Percentiles rank a stretch among this genome's conserved stretches.
phyloP scores from a whole-genome alignment of 192 early-diverging fungal species.

The Mortierella antarctica region DNA sequence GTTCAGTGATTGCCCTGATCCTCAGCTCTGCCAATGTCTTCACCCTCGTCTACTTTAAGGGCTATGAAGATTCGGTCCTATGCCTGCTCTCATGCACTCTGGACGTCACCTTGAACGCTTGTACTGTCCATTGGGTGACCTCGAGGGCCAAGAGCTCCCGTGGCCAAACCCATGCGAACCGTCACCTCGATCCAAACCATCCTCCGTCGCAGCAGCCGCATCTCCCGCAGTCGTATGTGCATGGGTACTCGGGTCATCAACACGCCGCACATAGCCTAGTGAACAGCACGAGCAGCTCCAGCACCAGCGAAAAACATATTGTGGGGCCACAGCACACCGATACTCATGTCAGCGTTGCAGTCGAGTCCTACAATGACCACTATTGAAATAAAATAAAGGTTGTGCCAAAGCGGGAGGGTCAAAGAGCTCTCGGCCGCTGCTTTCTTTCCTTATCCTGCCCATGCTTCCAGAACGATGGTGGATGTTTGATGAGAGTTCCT shows the following conservation, averaged over 20 bases:
- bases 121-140: constrained; percentile 57
- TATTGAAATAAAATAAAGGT: neutral
- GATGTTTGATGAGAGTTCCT: neutral
- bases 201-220: no score
- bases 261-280: no score
- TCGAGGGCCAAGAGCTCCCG: neutral
- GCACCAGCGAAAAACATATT: constrained; percentile 17
- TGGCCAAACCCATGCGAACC: no score
- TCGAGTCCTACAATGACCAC: constrained; percentile 30
- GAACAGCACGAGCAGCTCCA: neutral
- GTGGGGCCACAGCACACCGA: constrained; percentile 8
- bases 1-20: constrained; percentile 51
- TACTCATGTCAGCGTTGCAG: constrained; percentile 23
- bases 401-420: neutral
- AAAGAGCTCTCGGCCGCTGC: no score
- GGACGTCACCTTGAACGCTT: constrained; percentile 57
- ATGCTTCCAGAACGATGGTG: no score
- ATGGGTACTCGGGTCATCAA: neutral
- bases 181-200: no score
- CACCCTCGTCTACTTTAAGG: constrained; percentile 43
- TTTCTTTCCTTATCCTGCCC: no score
- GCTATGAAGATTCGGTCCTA: constrained; percentile 52
- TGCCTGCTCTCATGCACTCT: constrained; percentile 57
- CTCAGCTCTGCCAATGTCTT: constrained; percentile 55
- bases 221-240: neutral